A percentile compares a stretch with the other conserved stretches of the same genome.
Conservation (phyloP, 441 rosid genomes). For the Gossypium lobatum region DNA sequence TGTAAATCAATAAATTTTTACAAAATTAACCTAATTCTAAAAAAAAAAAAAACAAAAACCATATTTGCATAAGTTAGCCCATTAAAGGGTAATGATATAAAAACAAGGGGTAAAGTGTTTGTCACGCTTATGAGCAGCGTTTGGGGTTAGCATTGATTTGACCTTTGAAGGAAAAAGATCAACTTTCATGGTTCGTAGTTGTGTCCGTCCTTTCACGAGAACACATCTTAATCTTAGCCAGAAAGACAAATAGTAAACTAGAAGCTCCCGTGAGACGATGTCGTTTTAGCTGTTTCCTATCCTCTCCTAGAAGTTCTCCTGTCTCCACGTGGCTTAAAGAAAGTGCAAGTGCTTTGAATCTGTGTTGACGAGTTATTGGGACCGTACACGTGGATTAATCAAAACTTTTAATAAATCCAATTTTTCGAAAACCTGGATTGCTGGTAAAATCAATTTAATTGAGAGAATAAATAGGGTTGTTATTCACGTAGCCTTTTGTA, state of each 20-base stretch:
- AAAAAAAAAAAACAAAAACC: too few relatives aligned
- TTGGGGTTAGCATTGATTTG: not conserved
- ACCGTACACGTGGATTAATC: slow-evolving; percentile 25
- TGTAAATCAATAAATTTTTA: too few relatives aligned
- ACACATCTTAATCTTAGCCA: not conserved
- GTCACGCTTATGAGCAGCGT: slow-evolving; percentile 17
- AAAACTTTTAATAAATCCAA: not conserved
- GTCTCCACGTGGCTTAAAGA: slow-evolving; percentile 26
- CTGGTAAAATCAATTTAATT: too few relatives aligned
- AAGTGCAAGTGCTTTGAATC: slow-evolving; percentile 13
- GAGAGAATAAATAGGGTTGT: too few relatives aligned
- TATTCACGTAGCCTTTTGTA: too few relatives aligned
- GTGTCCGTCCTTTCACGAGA: slow-evolving; percentile 31
- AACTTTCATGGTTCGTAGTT: slow-evolving; percentile 5
- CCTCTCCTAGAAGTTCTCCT: not conserved
- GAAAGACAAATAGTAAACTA: not conserved
- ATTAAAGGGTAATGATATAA: too few relatives aligned
- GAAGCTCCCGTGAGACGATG: not conserved
- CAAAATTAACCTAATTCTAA: too few relatives aligned
- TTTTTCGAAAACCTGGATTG: too few relatives aligned
- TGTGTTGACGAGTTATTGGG: not conserved
- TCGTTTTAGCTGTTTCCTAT: not conserved
- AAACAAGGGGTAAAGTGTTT: not conserved
- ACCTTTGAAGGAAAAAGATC: not conserved
- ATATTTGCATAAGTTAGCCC: too few relatives aligned